Base-by-base conservation (phyloP, 331 rosid species). In the Rosa hybrid region DNA sequence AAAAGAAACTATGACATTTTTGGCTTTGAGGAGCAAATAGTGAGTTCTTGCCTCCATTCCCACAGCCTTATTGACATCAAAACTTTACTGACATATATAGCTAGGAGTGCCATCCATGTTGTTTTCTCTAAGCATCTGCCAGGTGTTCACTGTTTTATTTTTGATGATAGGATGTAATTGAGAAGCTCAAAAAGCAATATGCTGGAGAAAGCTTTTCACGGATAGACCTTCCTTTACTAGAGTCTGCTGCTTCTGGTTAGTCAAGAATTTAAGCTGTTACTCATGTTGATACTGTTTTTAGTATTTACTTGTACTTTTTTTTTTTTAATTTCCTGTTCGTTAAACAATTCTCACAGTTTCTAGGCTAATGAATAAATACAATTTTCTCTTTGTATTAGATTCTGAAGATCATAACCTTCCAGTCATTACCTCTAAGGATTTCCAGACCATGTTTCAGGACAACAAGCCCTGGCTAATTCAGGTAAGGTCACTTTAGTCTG, bases 1-100 rank as follows among this genome's bases (percentile, higher is more conserved):
- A 95, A 95, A 87, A 92, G 88, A 74, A 90, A 90, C 90, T 93
- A 95, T 34, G 99, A 95, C 80, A 42, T 88, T 62, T 95, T 89
- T 78, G 96, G 92, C 69, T 81, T 95, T 17, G 97, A 91, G 50
- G 99, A 95, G 85, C 96, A 93, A 60, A 75, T 80, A 39, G 99
- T 95, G 87, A 87, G 98, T 88, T 76, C 27, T 76, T 75, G 13
- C 38, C 78, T 65, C 70, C 71, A 79, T 62, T 62, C 59, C 46
- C 18, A 46, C 34, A 30, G 45, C 78, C 81, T 75, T 54, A 12
- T 56, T 49, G 12, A 44, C 75, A 71, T 73, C 63, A 71, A 71
- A 39, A 21, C 70, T 41, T 1, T 64, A 39, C 34, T 49, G 48
- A 51, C 57, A 51, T 51, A 51, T 18, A 68, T 68, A 72, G 79